These are phyloP conservation scores for Mucor racemosus DNA, from an alignment of 371 early-diverging fungal genomes.

Conservation along the genomic window DNA sequence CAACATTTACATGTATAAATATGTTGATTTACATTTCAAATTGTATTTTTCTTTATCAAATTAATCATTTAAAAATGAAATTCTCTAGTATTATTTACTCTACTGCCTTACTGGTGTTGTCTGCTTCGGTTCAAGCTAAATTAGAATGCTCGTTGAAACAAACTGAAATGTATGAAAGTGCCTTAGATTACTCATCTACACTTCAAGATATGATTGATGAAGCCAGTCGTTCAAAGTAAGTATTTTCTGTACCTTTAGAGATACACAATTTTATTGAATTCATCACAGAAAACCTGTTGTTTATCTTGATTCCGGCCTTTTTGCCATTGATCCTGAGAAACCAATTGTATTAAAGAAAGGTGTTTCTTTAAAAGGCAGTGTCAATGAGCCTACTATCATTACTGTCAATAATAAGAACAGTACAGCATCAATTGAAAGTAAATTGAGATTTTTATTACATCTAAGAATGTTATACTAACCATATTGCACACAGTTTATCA, in stretches of 20 bases:
- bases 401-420: conserved; percentile 9
- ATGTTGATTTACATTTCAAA: not conserved
- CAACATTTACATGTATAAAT: not conserved
- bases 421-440: conserved; percentile 28
- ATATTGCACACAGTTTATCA: conserved; percentile 7
- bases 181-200: conserved; percentile 16
- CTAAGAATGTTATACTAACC: not conserved
- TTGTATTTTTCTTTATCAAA: not conserved
- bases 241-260: not conserved
- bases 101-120: not conserved
- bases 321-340: conserved; percentile 22
- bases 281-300: conserved; percentile 29
- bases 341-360: conserved; percentile 27
- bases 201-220: conserved; percentile 41
- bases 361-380: conserved; percentile 25
- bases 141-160: conserved; percentile 19
- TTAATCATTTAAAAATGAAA: conserved; percentile 12
- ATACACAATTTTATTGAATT: not conserved
- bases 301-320: conserved; percentile 34
- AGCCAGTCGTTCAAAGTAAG: conserved; percentile 32
- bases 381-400: conserved; percentile 21
- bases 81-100: conserved; percentile 11
- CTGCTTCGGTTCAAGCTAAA: conserved; percentile 6
- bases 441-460: not conserved
- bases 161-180: conserved; percentile 2